Percentiles rank a stretch among this genome's conserved stretches.
Evolutionary conservation across 208 protist species (phyloP).

Genomic region (Leishmania lainsoni): DNA sequence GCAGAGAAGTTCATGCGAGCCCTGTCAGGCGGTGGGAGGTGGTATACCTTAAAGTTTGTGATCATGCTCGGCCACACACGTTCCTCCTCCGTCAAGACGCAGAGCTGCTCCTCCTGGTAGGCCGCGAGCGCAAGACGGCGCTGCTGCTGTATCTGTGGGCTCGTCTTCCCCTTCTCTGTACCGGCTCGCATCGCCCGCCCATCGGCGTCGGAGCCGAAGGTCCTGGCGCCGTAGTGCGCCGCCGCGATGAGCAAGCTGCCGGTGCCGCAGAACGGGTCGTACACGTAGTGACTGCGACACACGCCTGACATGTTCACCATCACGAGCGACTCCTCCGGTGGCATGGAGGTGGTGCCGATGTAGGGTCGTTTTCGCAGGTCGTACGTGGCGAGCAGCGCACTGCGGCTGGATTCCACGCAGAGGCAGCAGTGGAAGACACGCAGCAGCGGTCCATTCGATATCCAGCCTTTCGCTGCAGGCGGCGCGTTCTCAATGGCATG

Average conservation of each 20-base stretch:
- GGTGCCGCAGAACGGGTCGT: constrained; percentile 95
- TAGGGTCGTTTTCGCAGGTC: constrained; percentile 88
- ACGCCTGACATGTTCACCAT: constrained; percentile 91
- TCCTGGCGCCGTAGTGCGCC: constrained; percentile 86
- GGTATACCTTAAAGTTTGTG: constrained; percentile 92
- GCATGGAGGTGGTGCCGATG: constrained; percentile 96
- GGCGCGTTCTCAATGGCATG: constrained; percentile 50
- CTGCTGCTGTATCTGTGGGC: constrained; percentile 76
- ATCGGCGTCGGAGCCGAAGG: constrained; percentile 92
- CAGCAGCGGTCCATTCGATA: constrained; percentile 44
- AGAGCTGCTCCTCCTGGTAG: constrained; percentile 37
- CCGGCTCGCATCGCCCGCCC: constrained; percentile 80
- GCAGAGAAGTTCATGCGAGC: constrained; percentile 86
- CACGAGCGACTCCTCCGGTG: constrained; percentile 92
- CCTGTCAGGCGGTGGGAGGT: constrained; percentile 68
- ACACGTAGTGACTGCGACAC: constrained; percentile 50
- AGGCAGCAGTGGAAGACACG: constrained; percentile 54
- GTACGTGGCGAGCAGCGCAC: constrained; percentile 65
- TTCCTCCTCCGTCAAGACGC: constrained; percentile 45
- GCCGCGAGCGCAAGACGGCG: constrained; percentile 48
- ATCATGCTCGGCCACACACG: constrained; percentile 47
- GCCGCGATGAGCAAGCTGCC: constrained; percentile 88
- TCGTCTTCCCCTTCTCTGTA: constrained; percentile 47
- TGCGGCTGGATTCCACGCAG: constrained; percentile 41
- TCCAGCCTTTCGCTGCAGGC: constrained; percentile 36